A percentile compares a stretch with the other conserved stretches of the same genome.
These are phyloP conservation scores for Lobosporangium transversale DNA, from an alignment of 192 early-diverging fungal species.

Conservation along the genomic window DNA sequence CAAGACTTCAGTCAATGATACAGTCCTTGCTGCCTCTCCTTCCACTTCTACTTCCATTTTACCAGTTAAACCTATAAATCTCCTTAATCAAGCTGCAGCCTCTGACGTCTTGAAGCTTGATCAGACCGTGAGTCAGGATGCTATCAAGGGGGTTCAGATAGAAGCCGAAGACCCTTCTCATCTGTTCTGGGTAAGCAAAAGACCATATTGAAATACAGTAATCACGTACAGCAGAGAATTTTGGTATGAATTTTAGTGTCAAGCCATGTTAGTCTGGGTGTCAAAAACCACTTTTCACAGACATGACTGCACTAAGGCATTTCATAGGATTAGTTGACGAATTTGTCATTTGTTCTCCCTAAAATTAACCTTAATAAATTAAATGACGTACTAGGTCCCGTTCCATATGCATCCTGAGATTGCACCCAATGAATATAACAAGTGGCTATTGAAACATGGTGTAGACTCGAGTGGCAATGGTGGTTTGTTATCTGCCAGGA, in stretches of 20 bases:
- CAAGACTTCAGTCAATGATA: too few species aligned
- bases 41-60: too few species aligned
- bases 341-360: not conserved
- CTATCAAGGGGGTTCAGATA: conserved; percentile 52
- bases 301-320: not conserved
- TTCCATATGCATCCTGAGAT: conserved; percentile 59
- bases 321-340: not conserved
- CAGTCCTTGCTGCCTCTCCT: too few species aligned
- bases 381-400: conserved; percentile 28
- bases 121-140: conserved; percentile 10
- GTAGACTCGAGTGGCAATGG: conserved; percentile 27
- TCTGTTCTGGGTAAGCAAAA: conserved; percentile 53
- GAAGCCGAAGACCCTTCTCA: conserved; percentile 55
- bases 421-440: conserved; percentile 59
- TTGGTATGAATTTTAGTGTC: too few species aligned
- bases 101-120: not conserved
- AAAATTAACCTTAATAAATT: conserved; percentile 3
- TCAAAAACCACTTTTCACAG: not conserved
- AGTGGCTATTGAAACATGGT: conserved; percentile 52
- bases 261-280: too few species aligned
- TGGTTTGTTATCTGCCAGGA: conserved; percentile 21
- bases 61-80: too few species aligned
- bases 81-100: not conserved
- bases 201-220: too few species aligned
- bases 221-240: too few species aligned